Conservation (phyloP, 1,139 yeast genomes). For the Kluyveromyces sp. region DNA sequence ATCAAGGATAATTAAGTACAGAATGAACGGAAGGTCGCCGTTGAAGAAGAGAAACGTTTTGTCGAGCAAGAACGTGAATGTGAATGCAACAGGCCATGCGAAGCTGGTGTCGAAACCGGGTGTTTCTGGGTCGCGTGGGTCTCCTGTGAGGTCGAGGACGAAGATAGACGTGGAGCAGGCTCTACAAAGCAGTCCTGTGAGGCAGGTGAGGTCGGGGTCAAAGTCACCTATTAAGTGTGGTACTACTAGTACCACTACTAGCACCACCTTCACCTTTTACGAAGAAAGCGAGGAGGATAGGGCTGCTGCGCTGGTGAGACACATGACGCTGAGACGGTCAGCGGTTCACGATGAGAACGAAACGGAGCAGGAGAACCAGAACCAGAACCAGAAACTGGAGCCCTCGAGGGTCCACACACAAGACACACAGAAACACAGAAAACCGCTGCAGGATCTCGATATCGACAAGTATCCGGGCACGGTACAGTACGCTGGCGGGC, state of each 20-base stretch:
- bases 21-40: conserved; percentile 7
- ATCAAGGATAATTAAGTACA: neutral
- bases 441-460: conserved; percentile 16
- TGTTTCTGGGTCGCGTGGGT: conserved; percentile 11
- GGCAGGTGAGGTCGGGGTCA: conserved; percentile 3
- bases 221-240: conserved; percentile 1
- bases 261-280: conserved; percentile 11
- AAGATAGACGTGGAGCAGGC: conserved; percentile 13
- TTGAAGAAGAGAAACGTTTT: conserved; percentile 10
- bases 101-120: neutral
- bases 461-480: conserved; percentile 16
- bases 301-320: conserved; percentile 12
- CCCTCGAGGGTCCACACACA: conserved; percentile 8
- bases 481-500: conserved; percentile 11
- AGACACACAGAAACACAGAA: conserved; percentile 3
- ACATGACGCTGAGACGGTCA: conserved; percentile 9
- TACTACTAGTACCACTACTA: neutral
- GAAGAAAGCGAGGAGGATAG: conserved; percentile 20
- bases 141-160: conserved; percentile 12
- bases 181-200: conserved; percentile 13
- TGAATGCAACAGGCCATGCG: conserved; percentile 6
- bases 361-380: conserved; percentile 15
- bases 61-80: conserved; percentile 10
- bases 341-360: conserved; percentile 14
- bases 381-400: neutral